phyloP scores from a whole-genome alignment of 2,329 filamentous ascomycete species.

The Zelopaecilomyces penicillatus region DNA sequence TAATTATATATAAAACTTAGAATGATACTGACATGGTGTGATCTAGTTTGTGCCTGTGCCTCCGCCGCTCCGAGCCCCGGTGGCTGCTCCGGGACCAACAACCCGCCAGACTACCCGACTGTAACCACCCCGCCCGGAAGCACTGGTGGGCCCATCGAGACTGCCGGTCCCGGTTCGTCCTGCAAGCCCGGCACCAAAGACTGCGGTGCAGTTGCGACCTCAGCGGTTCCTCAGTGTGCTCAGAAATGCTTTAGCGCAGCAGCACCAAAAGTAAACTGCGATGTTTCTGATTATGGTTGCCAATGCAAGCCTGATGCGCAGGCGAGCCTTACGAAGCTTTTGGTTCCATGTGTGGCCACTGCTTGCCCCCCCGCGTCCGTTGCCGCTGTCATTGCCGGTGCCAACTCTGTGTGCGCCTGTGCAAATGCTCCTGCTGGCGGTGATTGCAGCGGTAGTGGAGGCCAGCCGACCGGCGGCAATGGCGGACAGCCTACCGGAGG shows the following conservation, averaged over 20 bases:
- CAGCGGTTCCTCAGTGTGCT: conserved; percentile 18
- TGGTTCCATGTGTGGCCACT: conserved; percentile 20
- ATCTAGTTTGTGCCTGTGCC: conserved; percentile 10
- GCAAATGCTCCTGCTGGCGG: conserved; percentile 6
- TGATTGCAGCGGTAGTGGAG: background rate
- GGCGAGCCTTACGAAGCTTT: conserved; percentile 14
- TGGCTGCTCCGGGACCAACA: background rate
- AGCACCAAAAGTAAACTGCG: conserved; percentile 18
- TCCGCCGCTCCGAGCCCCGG: conserved; percentile 8
- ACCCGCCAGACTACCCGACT: background rate
- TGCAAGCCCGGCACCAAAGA: conserved; percentile 11
- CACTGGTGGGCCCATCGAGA: background rate
- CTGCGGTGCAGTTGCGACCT: conserved; percentile 18
- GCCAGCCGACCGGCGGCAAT: background rate
- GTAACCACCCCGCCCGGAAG: background rate
- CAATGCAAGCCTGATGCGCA: conserved; percentile 19
- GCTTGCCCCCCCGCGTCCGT: conserved; percentile 16
- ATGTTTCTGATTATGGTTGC: conserved; percentile 18
- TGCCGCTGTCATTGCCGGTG: conserved; percentile 18
- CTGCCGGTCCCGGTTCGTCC: conserved; percentile 1
- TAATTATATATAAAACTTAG: no score
- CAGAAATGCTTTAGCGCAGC: conserved; percentile 18
- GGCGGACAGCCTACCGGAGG: conserved; percentile 1
- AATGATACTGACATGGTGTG: background rate
- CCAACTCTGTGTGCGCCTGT: conserved; percentile 15